Percentiles rank a stretch among this genome's conserved stretches.
These are phyloP conservation scores for Pichia deserticola DNA, from an alignment of 805 yeast genomes.

Conservation along the genomic window DNA sequence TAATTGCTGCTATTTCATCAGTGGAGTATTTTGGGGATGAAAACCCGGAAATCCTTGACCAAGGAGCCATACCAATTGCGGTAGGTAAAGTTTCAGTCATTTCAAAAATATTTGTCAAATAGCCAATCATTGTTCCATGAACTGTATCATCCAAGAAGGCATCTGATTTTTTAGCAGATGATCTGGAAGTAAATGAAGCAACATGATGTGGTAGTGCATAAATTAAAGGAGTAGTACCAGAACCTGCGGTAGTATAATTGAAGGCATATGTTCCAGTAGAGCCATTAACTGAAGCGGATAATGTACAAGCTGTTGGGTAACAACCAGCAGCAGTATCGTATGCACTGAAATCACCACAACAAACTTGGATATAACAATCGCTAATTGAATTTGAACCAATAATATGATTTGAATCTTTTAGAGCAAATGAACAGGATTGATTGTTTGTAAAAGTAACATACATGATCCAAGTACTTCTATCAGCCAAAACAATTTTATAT, in stretches of 20 bases:
- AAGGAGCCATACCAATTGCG: constrained; percentile 43
- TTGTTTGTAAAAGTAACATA: constrained; percentile 32
- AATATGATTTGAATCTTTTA: constrained; percentile 29
- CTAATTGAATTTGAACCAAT: constrained; percentile 33
- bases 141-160: constrained; percentile 41
- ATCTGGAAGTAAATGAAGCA: constrained; percentile 29
- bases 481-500: constrained; percentile 33
- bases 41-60: constrained; percentile 40
- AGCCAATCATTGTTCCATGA: constrained; percentile 42
- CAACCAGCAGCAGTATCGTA: constrained; percentile 64
- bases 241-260: constrained; percentile 38
- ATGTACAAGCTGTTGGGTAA: constrained; percentile 34
- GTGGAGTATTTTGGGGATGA: constrained; percentile 29
- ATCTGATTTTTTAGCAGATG: constrained; percentile 26
- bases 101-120: constrained; percentile 32
- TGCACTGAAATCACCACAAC: constrained; percentile 33
- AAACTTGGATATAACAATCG: constrained; percentile 42
- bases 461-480: constrained; percentile 42
- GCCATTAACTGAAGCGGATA: constrained; percentile 36
- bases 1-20: constrained; percentile 33
- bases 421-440: constrained; percentile 23
- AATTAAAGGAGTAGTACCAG: constrained; percentile 33
- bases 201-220: constrained; percentile 50
- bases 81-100: constrained; percentile 39
- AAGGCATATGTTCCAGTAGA: constrained; percentile 35